Evolutionary conservation across 495 filamentous ascomycete genomes (phyloP).

Genomic region (Saxispiralis lemnorum): DNA sequence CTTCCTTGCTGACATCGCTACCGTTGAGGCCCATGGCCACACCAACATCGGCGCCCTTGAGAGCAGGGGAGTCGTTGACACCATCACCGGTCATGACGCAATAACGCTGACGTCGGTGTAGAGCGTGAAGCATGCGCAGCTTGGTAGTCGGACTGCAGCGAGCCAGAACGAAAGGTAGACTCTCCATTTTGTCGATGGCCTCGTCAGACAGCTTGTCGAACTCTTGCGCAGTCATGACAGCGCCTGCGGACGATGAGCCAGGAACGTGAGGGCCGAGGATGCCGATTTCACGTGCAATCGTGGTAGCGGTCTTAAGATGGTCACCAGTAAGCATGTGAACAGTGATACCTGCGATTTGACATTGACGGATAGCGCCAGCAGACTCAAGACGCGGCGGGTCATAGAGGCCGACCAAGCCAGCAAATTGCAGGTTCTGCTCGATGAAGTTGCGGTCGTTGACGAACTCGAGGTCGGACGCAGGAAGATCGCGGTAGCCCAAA

Average conservation of each 20-base stretch:
- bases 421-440: conserved; percentile 41
- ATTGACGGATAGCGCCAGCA: conserved; percentile 34
- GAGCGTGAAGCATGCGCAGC: conserved; percentile 59
- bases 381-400: conserved; percentile 54
- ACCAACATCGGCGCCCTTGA: conserved; percentile 68
- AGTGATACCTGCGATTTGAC: conserved; percentile 36
- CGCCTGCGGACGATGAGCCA: conserved; percentile 25
- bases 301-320: conserved; percentile 37
- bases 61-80: conserved; percentile 67
- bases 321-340: conserved; percentile 52
- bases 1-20: conserved; percentile 69
- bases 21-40: conserved; percentile 63
- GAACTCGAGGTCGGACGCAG: conserved; percentile 14
- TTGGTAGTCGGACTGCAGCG: conserved; percentile 55
- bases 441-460: conserved; percentile 29
- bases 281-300: conserved; percentile 42
- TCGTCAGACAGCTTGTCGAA: conserved; percentile 41
- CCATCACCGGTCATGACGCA: conserved; percentile 73
- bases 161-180: conserved; percentile 52
- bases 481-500: conserved; percentile 28
- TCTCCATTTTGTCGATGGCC: conserved; percentile 50
- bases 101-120: conserved; percentile 44
- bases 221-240: conserved; percentile 47
- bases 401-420: conserved; percentile 51
- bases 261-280: conserved; percentile 16